A percentile compares a stretch with the other conserved stretches of the same genome.
Evolutionary conservation across 2,329 filamentous ascomycete genomes (phyloP).

Genomic region (Aspergillus glaucus): DNA sequence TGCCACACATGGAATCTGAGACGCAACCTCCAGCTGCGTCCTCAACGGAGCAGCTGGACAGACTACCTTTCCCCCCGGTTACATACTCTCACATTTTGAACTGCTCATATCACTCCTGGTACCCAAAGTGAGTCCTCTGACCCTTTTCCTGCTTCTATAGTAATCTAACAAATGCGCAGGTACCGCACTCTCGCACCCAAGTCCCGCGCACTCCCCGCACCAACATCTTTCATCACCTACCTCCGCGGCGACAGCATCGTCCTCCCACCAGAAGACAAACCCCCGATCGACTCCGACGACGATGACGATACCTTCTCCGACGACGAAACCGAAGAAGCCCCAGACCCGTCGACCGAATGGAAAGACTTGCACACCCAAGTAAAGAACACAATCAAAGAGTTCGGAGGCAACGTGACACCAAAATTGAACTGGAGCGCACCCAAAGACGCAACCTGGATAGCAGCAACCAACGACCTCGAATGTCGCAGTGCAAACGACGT

Average conservation of each 20-base stretch:
- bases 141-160: neutral
- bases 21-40: conserved; percentile 7
- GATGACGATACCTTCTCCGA: conserved; percentile 48
- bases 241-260: conserved; percentile 89
- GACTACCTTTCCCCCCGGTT: conserved; percentile 71
- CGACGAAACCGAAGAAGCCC: conserved; percentile 52
- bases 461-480: conserved; percentile 81
- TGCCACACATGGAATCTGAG: conserved; percentile 26
- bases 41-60: conserved; percentile 14
- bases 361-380: conserved; percentile 70
- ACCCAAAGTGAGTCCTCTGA: conserved; percentile 55
- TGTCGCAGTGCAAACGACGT: conserved; percentile 85
- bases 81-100: conserved; percentile 83
- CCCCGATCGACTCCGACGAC: conserved; percentile 28
- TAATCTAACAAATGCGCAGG: conserved; percentile 36
- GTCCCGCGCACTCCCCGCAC: conserved; percentile 74
- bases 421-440: conserved; percentile 98
- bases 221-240: conserved; percentile 71
- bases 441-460: conserved; percentile 92
- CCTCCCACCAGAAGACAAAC: conserved; percentile 50
- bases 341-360: conserved; percentile 52
- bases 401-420: conserved; percentile 80
- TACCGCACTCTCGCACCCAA: conserved; percentile 78
- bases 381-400: conserved; percentile 67
- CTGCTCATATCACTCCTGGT: conserved; percentile 92